Percentiles rank a stretch among this genome's conserved stretches.
Evolutionary conservation across 352 stramenopile species (phyloP).

Genomic region (Globisporangium recalcitrans): DNA sequence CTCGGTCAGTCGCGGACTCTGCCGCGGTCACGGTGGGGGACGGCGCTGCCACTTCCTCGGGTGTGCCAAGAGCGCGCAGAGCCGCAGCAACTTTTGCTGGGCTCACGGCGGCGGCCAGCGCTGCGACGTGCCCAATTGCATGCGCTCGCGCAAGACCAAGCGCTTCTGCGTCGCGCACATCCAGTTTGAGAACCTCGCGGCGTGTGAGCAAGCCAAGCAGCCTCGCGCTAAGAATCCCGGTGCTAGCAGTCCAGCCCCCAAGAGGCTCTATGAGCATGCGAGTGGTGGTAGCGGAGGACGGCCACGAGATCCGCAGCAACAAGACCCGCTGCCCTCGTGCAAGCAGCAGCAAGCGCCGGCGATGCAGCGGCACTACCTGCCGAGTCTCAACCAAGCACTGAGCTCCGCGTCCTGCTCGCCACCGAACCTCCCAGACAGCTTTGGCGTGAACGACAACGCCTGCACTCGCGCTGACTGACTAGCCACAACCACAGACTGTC

Average conservation of each 20-base stretch:
- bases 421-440: constrained; percentile 29
- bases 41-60: constrained; percentile 53
- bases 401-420: constrained; percentile 35
- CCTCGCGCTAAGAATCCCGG: background rate
- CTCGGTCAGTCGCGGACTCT: constrained; percentile 58
- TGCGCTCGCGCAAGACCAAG: constrained; percentile 63
- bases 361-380: constrained; percentile 20
- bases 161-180: constrained; percentile 60
- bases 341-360: constrained; percentile 2
- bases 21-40: constrained; percentile 58
- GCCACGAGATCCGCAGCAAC: too few species aligned
- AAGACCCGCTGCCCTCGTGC: background rate
- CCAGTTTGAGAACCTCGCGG: constrained; percentile 23
- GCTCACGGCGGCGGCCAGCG: constrained; percentile 62
- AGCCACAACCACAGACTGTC: too few species aligned
- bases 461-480: background rate
- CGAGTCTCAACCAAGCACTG: constrained; percentile 46
- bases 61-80: constrained; percentile 68
- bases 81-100: constrained; percentile 63
- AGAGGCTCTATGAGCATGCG: background rate
- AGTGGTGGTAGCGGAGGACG: background rate
- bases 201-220: background rate
- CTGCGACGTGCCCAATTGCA: constrained; percentile 57
- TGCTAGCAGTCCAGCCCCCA: background rate
- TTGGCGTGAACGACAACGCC: background rate